Evolutionary conservation across 2,329 filamentous ascomycete genomes (phyloP).

Genomic region (Epichloe gansuensis): DNA sequence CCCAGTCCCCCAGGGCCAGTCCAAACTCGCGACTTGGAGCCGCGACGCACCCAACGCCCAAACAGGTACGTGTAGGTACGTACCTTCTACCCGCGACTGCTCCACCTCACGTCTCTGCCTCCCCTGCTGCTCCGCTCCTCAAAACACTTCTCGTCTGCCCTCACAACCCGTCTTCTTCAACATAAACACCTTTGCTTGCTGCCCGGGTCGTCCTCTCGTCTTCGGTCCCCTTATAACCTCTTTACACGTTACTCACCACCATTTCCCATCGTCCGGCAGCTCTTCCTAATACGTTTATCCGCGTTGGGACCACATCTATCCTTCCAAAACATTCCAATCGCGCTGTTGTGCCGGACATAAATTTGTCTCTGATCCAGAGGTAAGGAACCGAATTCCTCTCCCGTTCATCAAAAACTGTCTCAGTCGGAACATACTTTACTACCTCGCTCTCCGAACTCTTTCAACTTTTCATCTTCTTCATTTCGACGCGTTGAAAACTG

Average conservation of each 20-base stretch:
- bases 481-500: conserved; percentile 11
- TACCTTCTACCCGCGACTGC: conserved; percentile 10
- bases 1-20: background rate
- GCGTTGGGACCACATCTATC: conserved; percentile 17
- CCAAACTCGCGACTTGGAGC: conserved; percentile 5
- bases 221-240: conserved; percentile 10
- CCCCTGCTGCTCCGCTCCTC: conserved; percentile 22
- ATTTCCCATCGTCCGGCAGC: conserved; percentile 12
- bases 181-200: conserved; percentile 23
- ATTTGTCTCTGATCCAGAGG: conserved; percentile 23
- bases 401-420: conserved; percentile 19
- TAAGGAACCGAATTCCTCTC: conserved; percentile 19
- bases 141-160: conserved; percentile 25
- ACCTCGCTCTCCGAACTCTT: conserved; percentile 2
- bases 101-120: conserved; percentile 15
- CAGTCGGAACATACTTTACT: conserved; percentile 11
- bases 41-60: conserved; percentile 4
- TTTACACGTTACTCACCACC: conserved; percentile 12
- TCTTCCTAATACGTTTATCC: conserved; percentile 18
- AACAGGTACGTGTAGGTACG: conserved; percentile 5
- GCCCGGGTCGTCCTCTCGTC: conserved; percentile 13
- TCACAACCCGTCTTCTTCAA: conserved; percentile 19
- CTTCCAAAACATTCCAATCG: conserved; percentile 25
- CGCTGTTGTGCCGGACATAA: conserved; percentile 20
- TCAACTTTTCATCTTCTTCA: conserved; percentile 4